phyloP scores from a whole-genome alignment of 768 basidiomycete species.

The Pisolithus orientalis region DNA sequence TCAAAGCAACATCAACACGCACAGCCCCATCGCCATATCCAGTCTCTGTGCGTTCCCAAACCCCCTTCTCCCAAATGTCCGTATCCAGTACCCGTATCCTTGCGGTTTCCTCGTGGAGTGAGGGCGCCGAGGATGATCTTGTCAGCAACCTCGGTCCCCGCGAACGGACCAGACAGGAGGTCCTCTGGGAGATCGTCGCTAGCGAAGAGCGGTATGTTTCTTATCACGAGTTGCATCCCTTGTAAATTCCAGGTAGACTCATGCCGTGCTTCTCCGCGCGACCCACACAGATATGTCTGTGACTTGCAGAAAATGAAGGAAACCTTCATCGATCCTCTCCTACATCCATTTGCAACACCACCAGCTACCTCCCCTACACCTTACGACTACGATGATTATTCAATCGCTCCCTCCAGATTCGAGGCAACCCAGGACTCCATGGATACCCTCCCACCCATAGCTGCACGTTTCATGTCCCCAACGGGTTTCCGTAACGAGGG shows the following conservation, averaged over 20 bases:
- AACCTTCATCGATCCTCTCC: constrained; percentile 83
- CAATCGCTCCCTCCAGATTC: constrained; percentile 29
- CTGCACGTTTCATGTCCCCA: constrained; percentile 86
- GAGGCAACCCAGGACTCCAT: constrained; percentile 67
- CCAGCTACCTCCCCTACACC: constrained; percentile 41
- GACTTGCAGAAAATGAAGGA: constrained; percentile 91
- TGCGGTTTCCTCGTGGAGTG: constrained; percentile 83
- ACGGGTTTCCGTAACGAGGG: constrained; percentile 42
- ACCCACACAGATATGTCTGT: constrained; percentile 69
- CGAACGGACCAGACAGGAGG: constrained; percentile 93
- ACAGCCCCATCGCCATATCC: constrained; percentile 56
- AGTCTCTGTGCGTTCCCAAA: constrained; percentile 72
- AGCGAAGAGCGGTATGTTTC: constrained; percentile 81
- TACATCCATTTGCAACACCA: constrained; percentile 66
- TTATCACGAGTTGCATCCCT: constrained; percentile 1
- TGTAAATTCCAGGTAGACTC: not conserved
- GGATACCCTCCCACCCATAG: constrained; percentile 76
- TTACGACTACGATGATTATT: constrained; percentile 65
- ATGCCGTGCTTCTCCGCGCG: not conserved
- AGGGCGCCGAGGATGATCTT: constrained; percentile 90
- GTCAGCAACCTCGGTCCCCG: constrained; percentile 89
- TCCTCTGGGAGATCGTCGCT: constrained; percentile 93
- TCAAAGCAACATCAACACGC: constrained; percentile 55
- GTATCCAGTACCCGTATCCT: constrained; percentile 66
- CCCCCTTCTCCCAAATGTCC: constrained; percentile 79